Evolutionary conservation across 1,139 yeast genomes (phyloP).

Genomic region (Magnusiomyces sp.): DNA sequence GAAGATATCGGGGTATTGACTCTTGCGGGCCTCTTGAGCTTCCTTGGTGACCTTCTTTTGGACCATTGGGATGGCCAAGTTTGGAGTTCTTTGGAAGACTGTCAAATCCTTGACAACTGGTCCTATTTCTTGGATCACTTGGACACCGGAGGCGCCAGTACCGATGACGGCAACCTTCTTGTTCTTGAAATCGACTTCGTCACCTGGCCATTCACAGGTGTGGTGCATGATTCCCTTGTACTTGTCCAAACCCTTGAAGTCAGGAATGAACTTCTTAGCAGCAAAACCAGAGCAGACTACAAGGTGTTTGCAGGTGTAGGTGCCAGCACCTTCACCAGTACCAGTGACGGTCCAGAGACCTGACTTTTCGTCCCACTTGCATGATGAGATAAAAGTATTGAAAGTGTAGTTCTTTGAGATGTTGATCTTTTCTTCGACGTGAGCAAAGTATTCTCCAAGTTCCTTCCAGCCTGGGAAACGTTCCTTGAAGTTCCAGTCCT

Average conservation of each 20-base stretch:
- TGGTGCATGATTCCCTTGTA: constrained; percentile 44
- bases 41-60: constrained; percentile 15
- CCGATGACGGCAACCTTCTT: constrained; percentile 39
- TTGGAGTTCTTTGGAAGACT: constrained; percentile 28
- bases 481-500: constrained; percentile 38
- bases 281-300: constrained; percentile 30
- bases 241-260: constrained; percentile 31
- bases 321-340: constrained; percentile 11
- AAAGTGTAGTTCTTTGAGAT: constrained; percentile 31
- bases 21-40: constrained; percentile 13
- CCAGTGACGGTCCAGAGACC: constrained; percentile 35
- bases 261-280: constrained; percentile 14
- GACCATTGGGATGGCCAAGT: constrained; percentile 25
- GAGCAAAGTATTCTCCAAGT: constrained; percentile 40
- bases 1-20: constrained; percentile 16
- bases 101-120: constrained; percentile 17
- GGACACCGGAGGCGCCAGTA: constrained; percentile 42
- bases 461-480: constrained; percentile 41
- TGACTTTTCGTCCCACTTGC: constrained; percentile 31
- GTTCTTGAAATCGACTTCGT: constrained; percentile 31
- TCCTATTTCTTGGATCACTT: constrained; percentile 31
- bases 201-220: constrained; percentile 40
- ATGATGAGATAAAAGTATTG: constrained; percentile 29
- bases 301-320: constrained; percentile 29
- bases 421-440: constrained; percentile 35